Base-by-base conservation (phyloP, 1,284 basidiomycete species). In the Amylostereum areolatum region DNA sequence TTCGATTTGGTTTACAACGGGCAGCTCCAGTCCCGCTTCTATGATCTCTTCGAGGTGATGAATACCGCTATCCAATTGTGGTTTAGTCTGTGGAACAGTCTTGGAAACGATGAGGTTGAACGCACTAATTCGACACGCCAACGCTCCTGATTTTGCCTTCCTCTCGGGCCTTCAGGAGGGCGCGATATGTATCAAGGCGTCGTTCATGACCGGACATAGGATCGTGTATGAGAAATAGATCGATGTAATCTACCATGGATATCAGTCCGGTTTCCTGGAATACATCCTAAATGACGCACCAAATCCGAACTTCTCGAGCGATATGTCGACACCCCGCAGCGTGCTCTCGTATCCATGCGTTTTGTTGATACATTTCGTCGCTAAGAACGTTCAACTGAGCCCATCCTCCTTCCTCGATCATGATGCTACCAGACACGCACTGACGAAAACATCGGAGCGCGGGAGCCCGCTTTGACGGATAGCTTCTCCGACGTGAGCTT, bases 1-100 rank as follows among this genome's bases (percentile, higher is more conserved):
- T 72, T 94, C 87, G 49, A 95, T 83, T 62, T 96, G 92, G 66
- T 95, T 93, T 41, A 95, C 82, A 1, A 83, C 71, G 1, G 92
- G 92, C 62, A 75, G 65, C 55, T 79, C 74, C 45, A 75, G 66
- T 12, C 83, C 83, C 0, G 80, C 81, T 0, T 66, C 65, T 45
- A 71, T 72, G 34, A 96, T 82, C 59, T 91, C 84, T 62, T 90
- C 78, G 3, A 96, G 72, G 61, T 95, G 92, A 42, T 83, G 78
- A 40, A 91, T 66, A 10, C 80, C 80, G 59, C 88, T 91, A 51
- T 4, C 33, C 5, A 43, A 30, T 35, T 29, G 24, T 46, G 40
- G 29, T 28, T 3, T 35, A 45, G 30, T 46, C 25, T 44, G 30
- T 10, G 12, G 41, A 30, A 27, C 33, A 30, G 39, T n/a, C n/a